Percentiles rank a stretch among this genome's conserved stretches.
phyloP scores from a whole-genome alignment of 179 eudicot genomes.

The Camellia oleifera region DNA sequence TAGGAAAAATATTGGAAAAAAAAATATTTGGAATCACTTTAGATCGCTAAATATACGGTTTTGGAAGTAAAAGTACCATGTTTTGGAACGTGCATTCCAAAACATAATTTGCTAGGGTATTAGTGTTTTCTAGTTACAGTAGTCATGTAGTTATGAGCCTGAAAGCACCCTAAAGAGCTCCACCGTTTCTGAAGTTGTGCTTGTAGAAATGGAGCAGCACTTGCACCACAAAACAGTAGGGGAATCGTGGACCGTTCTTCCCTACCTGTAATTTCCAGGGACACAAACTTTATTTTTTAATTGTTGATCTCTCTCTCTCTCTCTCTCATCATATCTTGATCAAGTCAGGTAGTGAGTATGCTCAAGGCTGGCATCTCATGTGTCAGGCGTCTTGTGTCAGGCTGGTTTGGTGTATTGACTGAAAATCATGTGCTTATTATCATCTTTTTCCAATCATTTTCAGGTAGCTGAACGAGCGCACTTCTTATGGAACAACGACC shows the following conservation, averaged over 20 bases:
- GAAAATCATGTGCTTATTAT: neutral
- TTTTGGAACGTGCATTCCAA: too few species aligned
- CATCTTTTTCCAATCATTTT: constrained; percentile 11
- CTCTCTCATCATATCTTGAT: neutral
- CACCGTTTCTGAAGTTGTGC: neutral
- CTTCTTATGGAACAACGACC: constrained; percentile 69
- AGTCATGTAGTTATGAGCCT: neutral
- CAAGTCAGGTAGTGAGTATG: neutral
- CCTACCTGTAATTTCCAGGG: too few species aligned
- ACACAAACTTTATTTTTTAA: neutral
- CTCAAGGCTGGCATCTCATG: neutral
- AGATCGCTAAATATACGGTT: too few species aligned
- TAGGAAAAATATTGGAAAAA: too few species aligned
- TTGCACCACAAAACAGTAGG: neutral
- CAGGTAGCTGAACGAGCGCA: constrained; percentile 80
- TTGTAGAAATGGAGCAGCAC: neutral
- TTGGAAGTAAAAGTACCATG: too few species aligned
- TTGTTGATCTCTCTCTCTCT: neutral
- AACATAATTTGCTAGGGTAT: too few species aligned
- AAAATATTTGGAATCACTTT: too few species aligned
- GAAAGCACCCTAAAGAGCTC: neutral
- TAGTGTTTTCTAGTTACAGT: too few species aligned
- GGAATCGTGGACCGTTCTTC: too few species aligned
- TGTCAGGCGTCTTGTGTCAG: neutral
- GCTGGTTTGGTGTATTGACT: neutral